Base-by-base conservation (phyloP, 2,329 filamentous ascomycete genomes). In the Talaromyces atroroseus region DNA sequence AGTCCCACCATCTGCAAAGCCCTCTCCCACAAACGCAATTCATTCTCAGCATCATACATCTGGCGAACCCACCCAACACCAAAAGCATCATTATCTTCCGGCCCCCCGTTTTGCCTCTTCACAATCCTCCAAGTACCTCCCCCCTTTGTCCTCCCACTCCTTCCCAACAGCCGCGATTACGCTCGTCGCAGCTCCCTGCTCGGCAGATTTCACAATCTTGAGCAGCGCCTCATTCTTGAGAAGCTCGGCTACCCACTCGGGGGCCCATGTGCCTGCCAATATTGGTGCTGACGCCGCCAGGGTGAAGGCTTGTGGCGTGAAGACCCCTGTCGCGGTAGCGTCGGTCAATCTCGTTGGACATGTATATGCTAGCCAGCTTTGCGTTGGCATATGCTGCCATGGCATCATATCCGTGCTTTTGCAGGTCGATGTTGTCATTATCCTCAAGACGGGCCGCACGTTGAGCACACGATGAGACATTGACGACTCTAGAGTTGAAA, bases 331-430 rank as follows among this genome's bases (percentile, higher is more conserved):
- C 23, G 1, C 74, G 75, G 57, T 80, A 82, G 1, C 71, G 70
- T 0, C 78, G 71, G 26, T 82, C 77, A 32, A 82, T 69, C 52
- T 80, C 73, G 58, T 77, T 79, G 3, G 78, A 74, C 47, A 78
- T 74, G 60, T 73, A 78, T 21, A 81, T 72, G 54, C 77, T 79
- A 12, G 80, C 78, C 1, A 74, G 73, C 59, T 83, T 83, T 54
- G 71, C 68, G 59, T 79, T 74, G 0, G 69, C 74, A 54, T 83
- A 83, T 1, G 76, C 69, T 0, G 54, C 49, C 67, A 0, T 69
- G 68, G 2, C 71, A n/a, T n/a, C 16, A 65, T 66, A 20, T 59
- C 57, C 6, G 60, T 60, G n/a, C 59, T 64, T 47, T 58, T 66
- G 46, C 40, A 60, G 61, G 20, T 61, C 61, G 21, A 51, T 47